Percentiles rank a stretch among this genome's conserved stretches.
These are phyloP conservation scores for Diaporthe australafricana DNA, from an alignment of 2,329 filamentous ascomycete genomes.

Conservation along the genomic window DNA sequence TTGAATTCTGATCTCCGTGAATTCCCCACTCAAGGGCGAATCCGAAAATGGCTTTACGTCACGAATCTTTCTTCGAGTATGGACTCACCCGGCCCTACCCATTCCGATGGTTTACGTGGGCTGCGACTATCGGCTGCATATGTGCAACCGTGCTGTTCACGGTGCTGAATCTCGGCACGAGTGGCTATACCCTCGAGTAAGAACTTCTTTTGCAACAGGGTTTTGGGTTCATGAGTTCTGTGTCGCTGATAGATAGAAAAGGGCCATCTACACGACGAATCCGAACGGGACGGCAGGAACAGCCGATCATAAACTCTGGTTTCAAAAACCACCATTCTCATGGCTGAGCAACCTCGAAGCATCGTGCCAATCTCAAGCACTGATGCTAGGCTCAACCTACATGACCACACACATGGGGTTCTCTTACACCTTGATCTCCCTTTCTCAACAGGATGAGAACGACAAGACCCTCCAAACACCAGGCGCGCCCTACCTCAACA, in stretches of 20 bases:
- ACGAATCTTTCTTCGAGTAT: slow-evolving; percentile 9
- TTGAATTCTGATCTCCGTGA: not conserved
- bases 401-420: not conserved
- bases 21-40: not conserved
- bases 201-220: not conserved
- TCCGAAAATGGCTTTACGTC: not conserved
- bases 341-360: slow-evolving; percentile 9
- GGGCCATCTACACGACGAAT: not conserved
- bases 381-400: not conserved
- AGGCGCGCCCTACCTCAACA: not conserved
- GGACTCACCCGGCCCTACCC: not conserved
- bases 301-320: not conserved
- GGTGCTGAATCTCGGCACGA: not conserved
- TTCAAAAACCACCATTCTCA: not conserved
- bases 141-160: not conserved
- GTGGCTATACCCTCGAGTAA: not conserved
- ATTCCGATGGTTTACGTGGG: slow-evolving; percentile 9
- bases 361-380: not conserved
- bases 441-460: not conserved
- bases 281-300: not conserved
- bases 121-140: not conserved
- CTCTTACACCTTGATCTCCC: not conserved
- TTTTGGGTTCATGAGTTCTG: no score
- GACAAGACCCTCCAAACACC: not conserved
- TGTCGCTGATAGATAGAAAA: not conserved